A percentile compares a stretch with the other conserved stretches of the same genome.
Conservation (phyloP, 2,329 filamentous ascomycete genomes). For the Fragosphaeria purpurea region DNA sequence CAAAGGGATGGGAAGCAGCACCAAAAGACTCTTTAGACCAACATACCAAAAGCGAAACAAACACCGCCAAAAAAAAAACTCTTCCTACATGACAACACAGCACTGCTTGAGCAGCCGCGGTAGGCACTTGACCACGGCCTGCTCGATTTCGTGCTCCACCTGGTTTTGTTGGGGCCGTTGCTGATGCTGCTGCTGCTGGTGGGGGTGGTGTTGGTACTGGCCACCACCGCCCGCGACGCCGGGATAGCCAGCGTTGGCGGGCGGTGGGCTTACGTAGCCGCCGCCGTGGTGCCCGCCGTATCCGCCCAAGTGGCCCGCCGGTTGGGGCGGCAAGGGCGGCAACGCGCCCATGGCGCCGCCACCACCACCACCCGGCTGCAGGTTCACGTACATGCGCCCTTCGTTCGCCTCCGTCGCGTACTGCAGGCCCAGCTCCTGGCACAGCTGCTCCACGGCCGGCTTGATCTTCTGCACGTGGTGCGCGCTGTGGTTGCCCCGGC, state of each 20-base stretch:
- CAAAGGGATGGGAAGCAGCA: too few relatives aligned
- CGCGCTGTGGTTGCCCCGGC: constrained; percentile 80
- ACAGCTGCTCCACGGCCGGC: constrained; percentile 83
- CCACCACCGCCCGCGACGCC: constrained; percentile 21
- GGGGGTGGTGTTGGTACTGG: constrained; percentile 32
- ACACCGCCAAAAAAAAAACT: too few relatives aligned
- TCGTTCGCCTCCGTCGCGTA: constrained; percentile 83
- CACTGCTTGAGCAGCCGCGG: constrained; percentile 52
- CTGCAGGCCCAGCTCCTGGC: constrained; percentile 69
- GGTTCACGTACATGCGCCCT: constrained; percentile 78
- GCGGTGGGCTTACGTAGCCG: constrained; percentile 28
- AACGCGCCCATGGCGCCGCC: constrained; percentile 49
- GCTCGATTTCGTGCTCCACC: constrained; percentile 47
- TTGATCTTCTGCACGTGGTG: constrained; percentile 88
- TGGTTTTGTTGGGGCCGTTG: constrained; percentile 36
- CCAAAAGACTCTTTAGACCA: too few relatives aligned
- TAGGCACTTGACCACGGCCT: constrained; percentile 35
- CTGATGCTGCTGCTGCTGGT: constrained; percentile 34
- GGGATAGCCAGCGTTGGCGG: constrained; percentile 14
- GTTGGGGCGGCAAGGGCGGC: constrained; percentile 37
- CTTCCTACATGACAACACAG: constrained; percentile 62
- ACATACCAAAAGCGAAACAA: too few relatives aligned
- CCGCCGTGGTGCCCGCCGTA: constrained; percentile 21
- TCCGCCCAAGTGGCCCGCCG: constrained; percentile 26
- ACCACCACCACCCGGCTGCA: constrained; percentile 34